Evolutionary conservation across 371 early-diverging fungal genomes (phyloP), one percentile per base, ranked within the genome.

Genomic region (Paraphysoderma sedebokerense): DNA sequence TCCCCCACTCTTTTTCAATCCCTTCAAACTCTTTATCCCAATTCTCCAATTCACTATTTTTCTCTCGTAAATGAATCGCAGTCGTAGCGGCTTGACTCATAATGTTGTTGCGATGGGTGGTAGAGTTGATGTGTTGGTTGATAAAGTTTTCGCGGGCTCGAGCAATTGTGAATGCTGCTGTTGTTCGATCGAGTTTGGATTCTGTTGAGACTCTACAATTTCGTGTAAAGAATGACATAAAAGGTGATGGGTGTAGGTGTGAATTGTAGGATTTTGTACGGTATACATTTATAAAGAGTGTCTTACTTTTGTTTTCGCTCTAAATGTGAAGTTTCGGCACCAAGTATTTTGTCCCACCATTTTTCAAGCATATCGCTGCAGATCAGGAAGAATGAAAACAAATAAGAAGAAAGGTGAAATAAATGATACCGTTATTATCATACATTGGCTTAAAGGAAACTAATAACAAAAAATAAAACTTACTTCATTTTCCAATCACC

Each of bases 291-390:
- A 13, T n/a, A n/a, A n/a, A n/a, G n/a, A 4, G 28, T 24, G 3
- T 24, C 12, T 0, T 22, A 22, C 23, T 20, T 2, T 24, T 34
- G 24, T 6, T n/a, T 26, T 8, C 11, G 6, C n/a, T 22, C 46
- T 11, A 15, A 22, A 5, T 23, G 2, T 7, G 15, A 13, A 20
- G 42, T 32, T 17, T 42, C 42, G 11, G 26, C 8, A 1, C 65
- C 56, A 47, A 65, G 55, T 59, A 67, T 64, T 6, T 46, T 41
- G 27, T 60, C 59, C 72, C 72, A 72, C 72, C 72, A 72, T 50
- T 57, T 55, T 35, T 65, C 66, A n/a, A 70, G 54, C 58, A 64
- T 57, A 13, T 68, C 61, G 42, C 42, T 5, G 26, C 28, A n/a
- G n/a, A n/a, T n/a, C n/a, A n/a, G n/a, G n/a, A n/a, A n/a, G n/a